Evolutionary conservation across 1,284 basidiomycete species (phyloP), one percentile per base, ranked within the genome.

Genomic region (Anthracocystis panici-leucophaei): DNA sequence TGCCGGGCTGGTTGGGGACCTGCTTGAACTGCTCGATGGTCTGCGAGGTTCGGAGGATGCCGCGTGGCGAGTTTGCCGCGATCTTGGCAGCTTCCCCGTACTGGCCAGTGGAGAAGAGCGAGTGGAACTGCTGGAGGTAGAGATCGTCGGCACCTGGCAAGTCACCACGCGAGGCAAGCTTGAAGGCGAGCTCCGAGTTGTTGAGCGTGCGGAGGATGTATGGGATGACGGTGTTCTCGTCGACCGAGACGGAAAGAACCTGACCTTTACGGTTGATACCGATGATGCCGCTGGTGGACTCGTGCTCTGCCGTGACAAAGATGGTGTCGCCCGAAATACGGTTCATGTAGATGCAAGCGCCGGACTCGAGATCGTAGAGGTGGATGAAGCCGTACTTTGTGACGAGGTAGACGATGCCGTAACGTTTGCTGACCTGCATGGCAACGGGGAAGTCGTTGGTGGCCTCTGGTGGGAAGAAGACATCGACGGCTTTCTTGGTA

Each of bases 331-430:
- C 96, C 54, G 94, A 97, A 86, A 99, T 99, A 76, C 97, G 93
- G 90, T 99, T 99, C 97, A 99, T 99, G 89, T 99, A 99, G 80
- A 99, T 92, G 88, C 97, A 99, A 57, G 94, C 92, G 67, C 96
- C 97, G n/a, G 93, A 91, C 87, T 99, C 97, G 77, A 99, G 90
- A 87, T 99, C 97, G 87, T 99, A 99, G 18, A 99, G 90, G 87
- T 99, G 97, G 83, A 99, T 98, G 88, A 99, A 99, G 55, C 97
- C 97, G 86, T 95, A 99, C 86, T 99, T 99, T 69, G 97, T 99
- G 83, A 98, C 93, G 67, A 99, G 90, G 87, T 97, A 99, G 82
- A 97, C 89, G 86, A 99, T 95, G 52, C 96, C 96, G 87, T 98
- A 96, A 83, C 94, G 93, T 87, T 92, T 91, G 58, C 96, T 99